Percentiles rank a stretch among this genome's conserved stretches.
These are phyloP conservation scores for Allodekkera sacchari DNA, from an alignment of 805 yeast species.

Conservation along the genomic window DNA sequence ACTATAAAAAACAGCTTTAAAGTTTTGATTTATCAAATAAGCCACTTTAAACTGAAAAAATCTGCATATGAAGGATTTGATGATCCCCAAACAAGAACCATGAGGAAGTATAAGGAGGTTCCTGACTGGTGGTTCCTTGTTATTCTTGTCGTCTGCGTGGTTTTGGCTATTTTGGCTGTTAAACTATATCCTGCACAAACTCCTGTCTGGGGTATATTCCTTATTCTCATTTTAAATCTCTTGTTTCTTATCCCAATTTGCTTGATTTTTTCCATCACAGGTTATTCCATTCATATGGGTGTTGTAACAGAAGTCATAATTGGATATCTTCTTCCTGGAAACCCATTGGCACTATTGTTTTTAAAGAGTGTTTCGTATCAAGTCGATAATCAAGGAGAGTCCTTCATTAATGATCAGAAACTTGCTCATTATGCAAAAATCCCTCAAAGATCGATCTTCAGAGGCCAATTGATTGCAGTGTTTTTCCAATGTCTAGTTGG, in stretches of 20 bases:
- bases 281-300: constrained; percentile 46
- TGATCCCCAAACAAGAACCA: constrained; percentile 41
- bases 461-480: constrained; percentile 33
- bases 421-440: constrained; percentile 55
- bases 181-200: constrained; percentile 39
- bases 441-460: constrained; percentile 51
- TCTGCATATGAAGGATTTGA: constrained; percentile 16
- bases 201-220: constrained; percentile 52
- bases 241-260: constrained; percentile 53
- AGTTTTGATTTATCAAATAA: background rate
- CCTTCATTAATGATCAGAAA: constrained; percentile 47
- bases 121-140: constrained; percentile 64
- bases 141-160: constrained; percentile 27
- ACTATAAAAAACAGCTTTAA: background rate
- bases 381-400: constrained; percentile 42
- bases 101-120: constrained; percentile 52
- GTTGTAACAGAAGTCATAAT: constrained; percentile 54
- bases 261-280: constrained; percentile 52
- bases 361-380: constrained; percentile 52
- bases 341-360: constrained; percentile 51
- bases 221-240: constrained; percentile 43
- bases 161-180: constrained; percentile 28
- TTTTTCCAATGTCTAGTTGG: constrained; percentile 29
- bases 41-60: background rate
- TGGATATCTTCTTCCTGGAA: constrained; percentile 57